Base-by-base conservation (phyloP, 1,139 yeast genomes). In the Saccharomycopsis hybrid region DNA sequence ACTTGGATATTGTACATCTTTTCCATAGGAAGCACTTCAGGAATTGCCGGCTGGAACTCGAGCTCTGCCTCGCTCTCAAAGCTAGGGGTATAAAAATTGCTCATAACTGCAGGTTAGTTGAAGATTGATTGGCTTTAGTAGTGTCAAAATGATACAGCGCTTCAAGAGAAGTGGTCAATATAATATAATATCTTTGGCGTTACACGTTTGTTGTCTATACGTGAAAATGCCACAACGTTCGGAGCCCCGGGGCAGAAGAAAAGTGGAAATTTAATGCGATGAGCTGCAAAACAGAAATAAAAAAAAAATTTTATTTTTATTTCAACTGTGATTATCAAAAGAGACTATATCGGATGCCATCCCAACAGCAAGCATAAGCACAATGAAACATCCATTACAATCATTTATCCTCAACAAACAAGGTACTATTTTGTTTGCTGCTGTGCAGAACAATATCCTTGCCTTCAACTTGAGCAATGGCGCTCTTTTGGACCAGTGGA, bases 311-410 rank as follows among this genome's bases (percentile, higher is more conserved):
- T 18, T 18, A 18, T 18, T 18, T 18, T 18, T 18, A 18, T 18
- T 18, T 18, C 18, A 18, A 18, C 18, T 18, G 18, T 18, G 18
- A 18, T 18, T 18, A 18, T 18, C 18, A 18, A 18, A 18, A 18
- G 18, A 18, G 18, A 18, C 18, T 18, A 18, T 18, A 18, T 18
- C 18, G 18, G 18, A 18, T 18, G 18, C 18, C 18, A 18, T 18
- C 18, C 18, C 18, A 18, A 18, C 18, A 18, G 18, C 18, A 18
- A 36, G 18, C n/a, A 8, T 25, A 13, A 2, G 24, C n/a, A 36
- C 36, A n/a, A 73, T 82, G 80, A 80, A 80, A 60, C 90, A 84
- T 59, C 92, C 92, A 33, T 77, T 78, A 61, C 90, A 83, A 60
- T 70, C 76, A 44, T 62, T 80, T 3, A 61, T 73, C 5, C 60